Evolutionary conservation across 345 rosid species (phyloP).

Genomic region (Eucalyptus microcorys): DNA sequence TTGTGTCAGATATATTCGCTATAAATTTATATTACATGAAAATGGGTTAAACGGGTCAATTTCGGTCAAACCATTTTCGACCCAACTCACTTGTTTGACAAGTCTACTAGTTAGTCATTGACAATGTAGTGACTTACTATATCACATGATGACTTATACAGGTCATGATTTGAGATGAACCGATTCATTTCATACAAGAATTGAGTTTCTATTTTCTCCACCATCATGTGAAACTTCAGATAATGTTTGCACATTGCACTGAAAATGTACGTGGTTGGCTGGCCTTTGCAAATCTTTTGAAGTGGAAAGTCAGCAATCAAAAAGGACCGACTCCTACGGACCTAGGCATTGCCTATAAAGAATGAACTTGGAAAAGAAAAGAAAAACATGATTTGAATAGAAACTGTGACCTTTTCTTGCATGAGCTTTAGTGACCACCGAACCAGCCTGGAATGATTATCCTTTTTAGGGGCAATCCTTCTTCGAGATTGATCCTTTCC

Average conservation of each 20-base stretch:
- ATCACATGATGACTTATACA: neutral
- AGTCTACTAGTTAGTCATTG: neutral
- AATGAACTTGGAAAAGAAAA: neutral
- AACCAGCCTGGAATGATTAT: neutral
- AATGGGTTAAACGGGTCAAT: accelerated
- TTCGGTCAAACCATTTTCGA: accelerated
- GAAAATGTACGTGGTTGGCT: neutral
- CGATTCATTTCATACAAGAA: neutral
- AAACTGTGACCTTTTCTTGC: neutral
- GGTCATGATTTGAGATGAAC: neutral
- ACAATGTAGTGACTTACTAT: neutral
- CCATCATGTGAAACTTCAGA: neutral
- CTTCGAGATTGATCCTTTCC: neutral
- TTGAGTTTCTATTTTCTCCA: neutral
- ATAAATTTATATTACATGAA: too few species aligned
- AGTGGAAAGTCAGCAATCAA: neutral
- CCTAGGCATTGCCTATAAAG: neutral
- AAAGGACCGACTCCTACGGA: neutral
- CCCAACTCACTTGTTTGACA: too few species aligned
- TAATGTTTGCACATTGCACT: neutral
- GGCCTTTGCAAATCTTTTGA: neutral
- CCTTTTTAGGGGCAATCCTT: neutral
- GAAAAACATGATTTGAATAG: neutral
- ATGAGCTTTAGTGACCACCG: neutral
- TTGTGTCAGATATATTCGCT: accelerated